Evolutionary conservation across 139 green algal species (phyloP).

Genomic region (Pycnococcus provasolii): DNA sequence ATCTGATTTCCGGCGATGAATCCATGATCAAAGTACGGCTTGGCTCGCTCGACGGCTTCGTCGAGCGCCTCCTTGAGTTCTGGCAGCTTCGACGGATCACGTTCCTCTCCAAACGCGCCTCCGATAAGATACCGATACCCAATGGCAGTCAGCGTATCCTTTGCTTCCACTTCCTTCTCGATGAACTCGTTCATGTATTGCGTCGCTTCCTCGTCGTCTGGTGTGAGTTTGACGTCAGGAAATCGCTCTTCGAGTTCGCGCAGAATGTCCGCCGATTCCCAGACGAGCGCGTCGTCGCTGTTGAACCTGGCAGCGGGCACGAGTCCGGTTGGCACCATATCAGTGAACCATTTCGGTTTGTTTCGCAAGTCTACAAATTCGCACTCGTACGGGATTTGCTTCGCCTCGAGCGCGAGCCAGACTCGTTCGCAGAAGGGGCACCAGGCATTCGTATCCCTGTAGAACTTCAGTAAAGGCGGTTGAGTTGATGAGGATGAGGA

Average conservation of each 20-base stretch:
- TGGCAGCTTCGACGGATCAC: neutral
- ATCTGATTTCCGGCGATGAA: neutral
- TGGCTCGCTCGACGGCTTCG: neutral
- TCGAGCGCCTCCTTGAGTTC: neutral
- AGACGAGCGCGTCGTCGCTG: neutral
- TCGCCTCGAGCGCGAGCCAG: constrained; percentile 20
- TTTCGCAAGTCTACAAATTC: constrained; percentile 4
- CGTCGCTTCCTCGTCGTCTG: neutral
- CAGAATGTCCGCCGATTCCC: constrained; percentile 9
- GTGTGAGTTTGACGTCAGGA: neutral
- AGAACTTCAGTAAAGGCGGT: too few relatives aligned
- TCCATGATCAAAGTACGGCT: constrained; percentile 1
- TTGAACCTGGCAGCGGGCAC: constrained; percentile 7
- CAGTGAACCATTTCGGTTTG: constrained; percentile 17
- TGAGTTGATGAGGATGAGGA: too few relatives aligned
- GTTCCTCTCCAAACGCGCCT: neutral
- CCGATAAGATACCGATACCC: neutral
- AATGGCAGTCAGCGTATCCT: constrained; percentile 5
- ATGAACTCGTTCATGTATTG: neutral
- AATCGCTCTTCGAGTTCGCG: constrained; percentile 11
- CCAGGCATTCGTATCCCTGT: neutral
- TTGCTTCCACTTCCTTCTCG: neutral
- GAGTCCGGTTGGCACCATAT: constrained; percentile 7
- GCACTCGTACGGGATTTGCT: constrained; percentile 14
- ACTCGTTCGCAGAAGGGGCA: constrained; percentile 26